These are phyloP conservation scores for Xylariales sp. DNA, from an alignment of 2,329 filamentous ascomycete genomes.

Conservation along the genomic window DNA sequence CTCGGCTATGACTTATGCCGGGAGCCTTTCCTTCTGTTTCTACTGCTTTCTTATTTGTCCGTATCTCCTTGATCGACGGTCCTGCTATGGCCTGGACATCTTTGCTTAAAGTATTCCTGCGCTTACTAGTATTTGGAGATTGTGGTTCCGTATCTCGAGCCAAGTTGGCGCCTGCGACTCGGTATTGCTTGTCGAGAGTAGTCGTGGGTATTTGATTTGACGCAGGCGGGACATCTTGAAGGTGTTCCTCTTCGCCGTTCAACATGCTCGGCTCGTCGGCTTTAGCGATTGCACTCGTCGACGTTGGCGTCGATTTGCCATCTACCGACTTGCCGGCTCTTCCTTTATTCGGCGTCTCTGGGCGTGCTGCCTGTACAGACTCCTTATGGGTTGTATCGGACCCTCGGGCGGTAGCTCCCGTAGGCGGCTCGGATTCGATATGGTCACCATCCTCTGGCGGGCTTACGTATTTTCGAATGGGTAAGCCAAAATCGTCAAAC, in stretches of 20 bases:
- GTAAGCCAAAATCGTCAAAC: conserved; percentile 78
- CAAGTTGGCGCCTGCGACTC: conserved; percentile 5
- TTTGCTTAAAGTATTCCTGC: conserved; percentile 36
- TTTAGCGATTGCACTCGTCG: conserved; percentile 38
- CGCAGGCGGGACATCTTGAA: conserved; percentile 53
- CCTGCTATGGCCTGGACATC: conserved; percentile 48
- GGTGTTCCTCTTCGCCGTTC: conserved; percentile 56
- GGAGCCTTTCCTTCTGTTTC: conserved; percentile 43
- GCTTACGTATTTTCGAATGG: conserved; percentile 64
- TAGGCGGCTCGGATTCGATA: conserved; percentile 20
- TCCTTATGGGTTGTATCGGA: conserved; percentile 2
- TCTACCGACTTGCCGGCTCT: conserved; percentile 23
- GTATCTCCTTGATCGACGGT: conserved; percentile 48
- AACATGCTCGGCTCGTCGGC: conserved; percentile 41
- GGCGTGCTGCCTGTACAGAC: background rate
- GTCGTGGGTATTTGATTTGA: conserved; percentile 45
- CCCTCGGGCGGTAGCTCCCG: conserved; percentile 14
- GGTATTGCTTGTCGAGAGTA: conserved; percentile 34
- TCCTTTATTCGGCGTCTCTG: conserved; percentile 24
- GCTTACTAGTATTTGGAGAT: conserved; percentile 33
- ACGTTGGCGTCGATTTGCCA: conserved; percentile 36
- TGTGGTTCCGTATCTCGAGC: conserved; percentile 28
- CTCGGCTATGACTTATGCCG: conserved; percentile 51
- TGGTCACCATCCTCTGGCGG: conserved; percentile 40
- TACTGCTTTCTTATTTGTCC: conserved; percentile 46